phyloP scores from a whole-genome alignment of 2,329 filamentous ascomycete genomes.

The Epichloe coenophiala region DNA sequence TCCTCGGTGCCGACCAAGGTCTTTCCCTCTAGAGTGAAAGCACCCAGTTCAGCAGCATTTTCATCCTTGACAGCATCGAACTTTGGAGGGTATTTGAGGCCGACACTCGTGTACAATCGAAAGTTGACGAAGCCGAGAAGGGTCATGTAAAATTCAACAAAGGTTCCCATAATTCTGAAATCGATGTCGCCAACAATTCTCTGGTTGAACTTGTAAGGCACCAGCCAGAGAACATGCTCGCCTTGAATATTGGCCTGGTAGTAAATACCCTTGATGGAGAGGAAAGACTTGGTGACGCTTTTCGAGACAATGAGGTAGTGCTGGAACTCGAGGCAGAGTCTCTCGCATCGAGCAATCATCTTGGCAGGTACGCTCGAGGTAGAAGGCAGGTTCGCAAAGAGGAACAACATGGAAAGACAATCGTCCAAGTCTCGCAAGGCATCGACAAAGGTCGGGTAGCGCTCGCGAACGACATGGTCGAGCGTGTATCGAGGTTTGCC shows the following conservation, averaged over 20 bases:
- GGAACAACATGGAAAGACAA: conserved; percentile 89
- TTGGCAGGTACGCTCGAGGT: conserved; percentile 82
- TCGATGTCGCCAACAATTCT: conserved; percentile 86
- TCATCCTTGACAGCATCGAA: conserved; percentile 83
- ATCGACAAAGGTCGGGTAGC: conserved; percentile 94
- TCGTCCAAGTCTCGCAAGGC: conserved; percentile 91
- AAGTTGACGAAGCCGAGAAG: conserved; percentile 94
- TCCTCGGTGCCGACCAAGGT: conserved; percentile 44
- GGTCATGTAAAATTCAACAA: conserved; percentile 97
- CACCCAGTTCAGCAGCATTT: conserved; percentile 75
- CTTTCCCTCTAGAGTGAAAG: conserved; percentile 74
- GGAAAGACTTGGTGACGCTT: conserved; percentile 85
- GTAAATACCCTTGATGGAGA: conserved; percentile 98
- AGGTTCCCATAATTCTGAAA: conserved; percentile 98
- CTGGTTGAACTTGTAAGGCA: conserved; percentile 97
- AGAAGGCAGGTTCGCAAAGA: conserved; percentile 92
- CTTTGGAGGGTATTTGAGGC: conserved; percentile 89
- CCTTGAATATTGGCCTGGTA: conserved; percentile 97
- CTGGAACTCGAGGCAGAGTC: conserved; percentile 87
- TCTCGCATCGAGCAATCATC: conserved; percentile 90
- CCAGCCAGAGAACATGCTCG: conserved; percentile 92
- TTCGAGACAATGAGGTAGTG: conserved; percentile 92
- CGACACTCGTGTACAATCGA: conserved; percentile 79
- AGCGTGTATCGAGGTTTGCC: conserved; percentile 81
- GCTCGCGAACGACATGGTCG: conserved; percentile 94